These are phyloP conservation scores for Yamadazyma philogaea DNA, from an alignment of 805 yeast species.

Conservation along the genomic window DNA sequence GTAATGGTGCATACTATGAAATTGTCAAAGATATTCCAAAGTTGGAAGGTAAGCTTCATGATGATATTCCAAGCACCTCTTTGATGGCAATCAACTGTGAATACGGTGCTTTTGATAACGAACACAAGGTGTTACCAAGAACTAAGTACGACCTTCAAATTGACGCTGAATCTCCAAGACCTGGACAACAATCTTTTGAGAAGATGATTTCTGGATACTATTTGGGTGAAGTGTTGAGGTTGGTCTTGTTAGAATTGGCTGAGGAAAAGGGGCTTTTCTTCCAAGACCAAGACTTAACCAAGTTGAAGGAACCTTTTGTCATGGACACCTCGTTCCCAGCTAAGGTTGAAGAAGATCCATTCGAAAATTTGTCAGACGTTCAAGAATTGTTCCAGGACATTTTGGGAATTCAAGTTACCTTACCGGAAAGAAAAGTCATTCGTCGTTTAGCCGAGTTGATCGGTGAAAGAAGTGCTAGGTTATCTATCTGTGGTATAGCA, in stretches of 20 bases:
- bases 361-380: conserved; percentile 76
- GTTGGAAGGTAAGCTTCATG: conserved; percentile 64
- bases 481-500: conserved; percentile 92
- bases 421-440: conserved; percentile 75
- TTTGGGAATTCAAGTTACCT: conserved; percentile 64
- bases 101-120: conserved; percentile 96
- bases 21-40: conserved; percentile 70
- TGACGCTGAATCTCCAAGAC: conserved; percentile 88
- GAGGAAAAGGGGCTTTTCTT: conserved; percentile 61
- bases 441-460: conserved; percentile 81
- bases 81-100: conserved; percentile 98
- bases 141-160: conserved; percentile 80
- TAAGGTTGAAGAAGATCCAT: conserved; percentile 82
- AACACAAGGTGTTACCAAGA: conserved; percentile 78
- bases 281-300: conserved; percentile 61
- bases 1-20: conserved; percentile 95
- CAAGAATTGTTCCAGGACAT: conserved; percentile 58
- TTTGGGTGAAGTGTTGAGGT: conserved; percentile 86
- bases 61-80: conserved; percentile 59
- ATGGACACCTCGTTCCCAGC: conserved; percentile 92
- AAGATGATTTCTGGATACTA: conserved; percentile 98
- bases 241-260: conserved; percentile 70
- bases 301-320: conserved; percentile 60
- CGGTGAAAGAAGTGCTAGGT: conserved; percentile 90
- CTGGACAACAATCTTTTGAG: conserved; percentile 93